Conservation (phyloP, 2,329 filamentous ascomycete genomes). For the Cytospora schulzeri region DNA sequence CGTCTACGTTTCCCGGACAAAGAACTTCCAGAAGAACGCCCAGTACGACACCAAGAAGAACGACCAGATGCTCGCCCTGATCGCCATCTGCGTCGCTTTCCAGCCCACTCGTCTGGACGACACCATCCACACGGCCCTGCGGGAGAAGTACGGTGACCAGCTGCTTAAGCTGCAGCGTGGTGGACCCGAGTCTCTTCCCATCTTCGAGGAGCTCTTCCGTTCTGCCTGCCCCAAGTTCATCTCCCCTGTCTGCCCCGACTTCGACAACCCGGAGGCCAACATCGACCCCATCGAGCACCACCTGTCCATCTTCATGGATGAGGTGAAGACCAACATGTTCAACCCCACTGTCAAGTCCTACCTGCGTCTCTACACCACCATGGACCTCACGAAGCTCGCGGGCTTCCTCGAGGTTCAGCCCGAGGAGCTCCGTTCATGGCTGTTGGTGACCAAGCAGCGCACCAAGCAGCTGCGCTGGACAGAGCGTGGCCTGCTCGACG, state of each 20-base stretch:
- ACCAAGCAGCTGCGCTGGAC: slow-evolving; percentile 95
- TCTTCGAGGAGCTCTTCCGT: slow-evolving; percentile 98
- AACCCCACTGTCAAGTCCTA: slow-evolving; percentile 98
- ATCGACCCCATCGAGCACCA: slow-evolving; percentile 98
- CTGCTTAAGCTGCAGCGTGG: slow-evolving; percentile 95
- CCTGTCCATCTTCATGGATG: slow-evolving; percentile 97
- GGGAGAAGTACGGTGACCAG: slow-evolving; percentile 99
- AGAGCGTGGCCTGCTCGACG: slow-evolving; percentile 86
- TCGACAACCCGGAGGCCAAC: slow-evolving; percentile 95
- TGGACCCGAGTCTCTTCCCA: slow-evolving; percentile 89
- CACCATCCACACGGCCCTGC: slow-evolving; percentile 96
- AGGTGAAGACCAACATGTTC: slow-evolving; percentile 99
- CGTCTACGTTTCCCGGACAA: slow-evolving; percentile 96
- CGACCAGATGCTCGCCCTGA: slow-evolving; percentile 99
- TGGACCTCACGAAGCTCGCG: slow-evolving; percentile 97
- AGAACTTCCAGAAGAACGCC: slow-evolving; percentile 99
- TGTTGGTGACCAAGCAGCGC: slow-evolving; percentile 97
- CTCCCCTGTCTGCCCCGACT: slow-evolving; percentile 93
- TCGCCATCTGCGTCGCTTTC: slow-evolving; percentile 98
- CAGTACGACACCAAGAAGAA: slow-evolving; percentile 99
- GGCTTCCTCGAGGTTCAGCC: slow-evolving; percentile 96
- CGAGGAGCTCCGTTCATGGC: slow-evolving; percentile 92
- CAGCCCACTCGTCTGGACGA: slow-evolving; percentile 96
- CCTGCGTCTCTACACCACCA: slow-evolving; percentile 97
- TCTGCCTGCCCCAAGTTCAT: slow-evolving; percentile 99